Evolutionary conservation across 495 filamentous ascomycete genomes (phyloP).

Genomic region (Trichoderma parareesei): DNA sequence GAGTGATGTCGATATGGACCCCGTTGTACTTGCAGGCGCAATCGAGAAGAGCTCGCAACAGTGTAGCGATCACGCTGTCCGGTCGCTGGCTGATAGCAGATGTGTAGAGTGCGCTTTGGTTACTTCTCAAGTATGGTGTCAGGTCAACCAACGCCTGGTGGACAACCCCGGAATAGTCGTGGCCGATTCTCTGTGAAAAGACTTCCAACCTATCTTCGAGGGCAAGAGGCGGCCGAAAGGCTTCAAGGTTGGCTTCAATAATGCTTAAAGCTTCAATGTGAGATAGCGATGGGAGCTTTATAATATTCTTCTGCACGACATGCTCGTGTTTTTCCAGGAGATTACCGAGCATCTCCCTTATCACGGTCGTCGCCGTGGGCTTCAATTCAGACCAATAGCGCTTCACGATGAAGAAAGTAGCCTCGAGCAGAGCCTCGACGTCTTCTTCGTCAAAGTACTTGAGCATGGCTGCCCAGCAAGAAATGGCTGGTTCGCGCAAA

Average conservation of each 20-base stretch:
- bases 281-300: constrained; percentile 68
- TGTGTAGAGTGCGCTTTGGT: constrained; percentile 76
- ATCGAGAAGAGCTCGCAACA: constrained; percentile 74
- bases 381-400: constrained; percentile 69
- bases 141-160: constrained; percentile 72
- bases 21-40: constrained; percentile 71
- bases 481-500: constrained; percentile 68
- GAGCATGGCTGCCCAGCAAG: constrained; percentile 75
- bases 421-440: constrained; percentile 68
- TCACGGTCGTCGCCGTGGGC: constrained; percentile 45
- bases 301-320: constrained; percentile 54
- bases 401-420: constrained; percentile 78
- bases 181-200: constrained; percentile 62
- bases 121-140: constrained; percentile 54
- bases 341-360: constrained; percentile 51
- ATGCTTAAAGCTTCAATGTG: constrained; percentile 61
- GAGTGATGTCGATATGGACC: constrained; percentile 53
- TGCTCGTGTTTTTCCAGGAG: constrained; percentile 54
- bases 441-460: constrained; percentile 66
- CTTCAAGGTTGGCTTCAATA: constrained; percentile 53
- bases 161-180: constrained; percentile 80
- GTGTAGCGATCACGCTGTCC: constrained; percentile 58
- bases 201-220: constrained; percentile 55
- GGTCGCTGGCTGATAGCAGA: constrained; percentile 81
- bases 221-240: constrained; percentile 48